Evolutionary conservation across 768 basidiomycete genomes (phyloP).

Genomic region (Amanita phalloides): DNA sequence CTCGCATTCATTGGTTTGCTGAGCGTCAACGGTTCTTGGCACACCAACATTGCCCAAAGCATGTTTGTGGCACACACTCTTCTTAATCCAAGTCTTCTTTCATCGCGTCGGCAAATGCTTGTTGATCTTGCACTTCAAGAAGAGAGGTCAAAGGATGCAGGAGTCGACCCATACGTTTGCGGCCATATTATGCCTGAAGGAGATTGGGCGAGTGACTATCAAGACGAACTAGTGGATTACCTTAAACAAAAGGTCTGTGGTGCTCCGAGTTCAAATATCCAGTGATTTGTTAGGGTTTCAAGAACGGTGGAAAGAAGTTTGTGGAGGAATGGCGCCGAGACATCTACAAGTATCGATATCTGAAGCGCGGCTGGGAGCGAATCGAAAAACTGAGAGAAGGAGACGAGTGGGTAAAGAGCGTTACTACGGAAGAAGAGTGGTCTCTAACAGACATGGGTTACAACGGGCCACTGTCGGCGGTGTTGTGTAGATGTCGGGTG

Average conservation of each 20-base stretch:
- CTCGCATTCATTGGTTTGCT: constrained; percentile 47
- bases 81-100: constrained; percentile 28
- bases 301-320: constrained; percentile 29
- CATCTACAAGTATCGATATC: constrained; percentile 18
- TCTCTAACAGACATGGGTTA: constrained; percentile 1
- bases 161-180: constrained; percentile 36
- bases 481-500: too few species aligned
- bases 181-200: constrained; percentile 34
- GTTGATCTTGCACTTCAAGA: constrained; percentile 30
- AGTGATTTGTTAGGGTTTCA: constrained; percentile 21
- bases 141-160: constrained; percentile 23
- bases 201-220: constrained; percentile 24
- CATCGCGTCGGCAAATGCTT: constrained; percentile 27
- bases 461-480: too few species aligned
- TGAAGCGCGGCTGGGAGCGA: constrained; percentile 34
- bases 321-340: constrained; percentile 41
- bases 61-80: constrained; percentile 35
- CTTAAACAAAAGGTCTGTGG: constrained; percentile 5
- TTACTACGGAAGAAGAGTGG: constrained; percentile 42
- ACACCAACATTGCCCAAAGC: constrained; percentile 21
- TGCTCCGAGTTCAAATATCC: constrained; percentile 12
- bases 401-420: constrained; percentile 34
- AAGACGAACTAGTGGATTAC: constrained; percentile 26
- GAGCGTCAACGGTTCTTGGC: constrained; percentile 33
- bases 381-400: constrained; percentile 29